Percentiles rank a stretch among this genome's conserved stretches.
phyloP scores from a whole-genome alignment of 163 green algal species.

The Chloromonas sp. region DNA sequence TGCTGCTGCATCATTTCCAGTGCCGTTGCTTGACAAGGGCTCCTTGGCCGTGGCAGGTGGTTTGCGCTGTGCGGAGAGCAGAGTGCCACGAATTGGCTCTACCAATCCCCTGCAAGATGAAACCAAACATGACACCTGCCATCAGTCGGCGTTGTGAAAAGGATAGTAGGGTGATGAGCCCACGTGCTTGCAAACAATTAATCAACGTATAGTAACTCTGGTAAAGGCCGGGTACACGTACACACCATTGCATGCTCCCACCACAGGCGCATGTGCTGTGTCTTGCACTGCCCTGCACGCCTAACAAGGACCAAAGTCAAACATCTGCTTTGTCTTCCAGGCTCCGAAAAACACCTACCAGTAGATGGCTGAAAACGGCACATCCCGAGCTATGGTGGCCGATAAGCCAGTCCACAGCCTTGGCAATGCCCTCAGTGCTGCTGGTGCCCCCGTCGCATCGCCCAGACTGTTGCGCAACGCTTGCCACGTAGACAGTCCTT shows the following conservation, averaged over 20 bases:
- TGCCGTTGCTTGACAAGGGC: too few species aligned
- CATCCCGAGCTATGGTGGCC: constrained; percentile 84
- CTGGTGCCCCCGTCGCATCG: not conserved
- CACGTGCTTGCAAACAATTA: not conserved
- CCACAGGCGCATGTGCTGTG: too few species aligned
- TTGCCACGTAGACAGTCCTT: constrained; percentile 3
- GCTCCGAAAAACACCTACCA: constrained; percentile 46
- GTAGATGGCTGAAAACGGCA: constrained; percentile 94
- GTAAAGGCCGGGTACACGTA: too few species aligned
- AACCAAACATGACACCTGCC: too few species aligned
- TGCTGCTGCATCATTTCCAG: too few species aligned
- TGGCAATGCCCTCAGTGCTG: constrained; percentile 23
- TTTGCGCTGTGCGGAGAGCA: constrained; percentile 15
- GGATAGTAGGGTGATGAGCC: not conserved
- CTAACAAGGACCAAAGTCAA: too few species aligned
- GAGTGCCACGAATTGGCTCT: constrained; percentile 23
- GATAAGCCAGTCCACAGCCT: constrained; percentile 75
- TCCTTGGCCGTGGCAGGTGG: too few species aligned
- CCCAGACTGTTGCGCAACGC: constrained; percentile 11
- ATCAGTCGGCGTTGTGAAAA: not conserved
- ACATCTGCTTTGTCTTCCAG: too few species aligned
- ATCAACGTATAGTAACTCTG: too few species aligned
- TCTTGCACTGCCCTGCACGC: too few species aligned
- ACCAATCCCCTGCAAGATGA: constrained; percentile 20
- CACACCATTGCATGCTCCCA: too few species aligned